These are phyloP conservation scores for Megacollybia platyphylla DNA, from an alignment of 1,284 basidiomycete species.

Conservation along the genomic window DNA sequence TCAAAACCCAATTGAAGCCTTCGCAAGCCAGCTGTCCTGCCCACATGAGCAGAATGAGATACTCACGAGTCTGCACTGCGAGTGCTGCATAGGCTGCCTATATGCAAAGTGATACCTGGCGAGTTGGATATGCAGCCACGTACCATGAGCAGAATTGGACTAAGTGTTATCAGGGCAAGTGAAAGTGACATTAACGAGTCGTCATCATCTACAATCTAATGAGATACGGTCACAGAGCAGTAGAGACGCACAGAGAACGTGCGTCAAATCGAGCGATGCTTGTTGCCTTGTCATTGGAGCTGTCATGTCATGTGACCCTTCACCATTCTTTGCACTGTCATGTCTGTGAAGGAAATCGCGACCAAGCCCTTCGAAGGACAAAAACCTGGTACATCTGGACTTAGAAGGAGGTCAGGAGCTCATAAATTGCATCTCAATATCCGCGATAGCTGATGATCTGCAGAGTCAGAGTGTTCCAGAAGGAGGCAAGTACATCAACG, in stretches of 20 bases:
- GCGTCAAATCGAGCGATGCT: conserved; percentile 48
- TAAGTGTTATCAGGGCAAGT: conserved; percentile 62
- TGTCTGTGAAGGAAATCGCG: conserved; percentile 45
- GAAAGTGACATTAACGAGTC: conserved; percentile 45
- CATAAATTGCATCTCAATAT: conserved; percentile 7
- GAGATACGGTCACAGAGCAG: conserved; percentile 2
- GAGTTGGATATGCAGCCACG: conserved; percentile 6
- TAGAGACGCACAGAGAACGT: conserved; percentile 45
- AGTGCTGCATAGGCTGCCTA: conserved; percentile 73
- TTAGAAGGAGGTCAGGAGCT: conserved; percentile 69
- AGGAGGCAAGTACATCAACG: conserved; percentile 42
- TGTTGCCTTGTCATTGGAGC: conserved; percentile 11
- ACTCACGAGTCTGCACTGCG: conserved; percentile 65
- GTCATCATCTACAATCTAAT: conserved; percentile 42
- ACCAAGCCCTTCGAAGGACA: conserved; percentile 82
- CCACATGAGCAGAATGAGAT: conserved; percentile 73
- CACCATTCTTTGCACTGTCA: conserved; percentile 11
- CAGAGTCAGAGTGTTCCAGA: conserved; percentile 90
- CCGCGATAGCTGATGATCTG: conserved; percentile 7
- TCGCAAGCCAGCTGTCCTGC: conserved; percentile 69
- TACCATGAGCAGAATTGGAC: conserved; percentile 69
- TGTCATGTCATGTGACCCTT: not conserved
- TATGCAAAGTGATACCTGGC: conserved; percentile 3
- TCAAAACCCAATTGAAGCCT: conserved; percentile 58
- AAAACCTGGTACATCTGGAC: conserved; percentile 91